Evolutionary conservation across 164 flowering plant genomes (phyloP), one percentile per base, ranked within the genome.

Genomic region (Dillenia turbinata): DNA sequence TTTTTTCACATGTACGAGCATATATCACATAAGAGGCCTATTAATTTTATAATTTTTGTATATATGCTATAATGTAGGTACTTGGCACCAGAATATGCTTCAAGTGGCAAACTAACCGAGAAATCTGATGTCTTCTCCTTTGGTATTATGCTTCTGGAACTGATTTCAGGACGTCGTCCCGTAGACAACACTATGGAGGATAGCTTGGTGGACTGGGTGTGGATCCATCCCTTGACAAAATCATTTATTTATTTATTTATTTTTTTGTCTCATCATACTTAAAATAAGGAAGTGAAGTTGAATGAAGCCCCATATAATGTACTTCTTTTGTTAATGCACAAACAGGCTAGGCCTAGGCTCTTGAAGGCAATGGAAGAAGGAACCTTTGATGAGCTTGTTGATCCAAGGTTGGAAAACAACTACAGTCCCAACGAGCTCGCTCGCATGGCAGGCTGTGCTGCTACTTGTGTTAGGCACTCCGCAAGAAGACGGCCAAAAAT

Each of bases 81-180:
- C 62, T 76, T 90, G 75, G 96, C 98, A 49, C 96, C 96, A 9
- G 96, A 90, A 64, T 90, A 92, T 65, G 98, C 96, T 51, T 70
- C 96, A 2, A 88, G 85, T 44, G 98, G 98, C 40, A 89, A 92
- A 72, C 83, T 92, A 2, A 88, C 95, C 0, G 98, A 92, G 49
- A 90, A 92, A 62, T 88, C 96, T 4, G 95, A 92, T 68, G 94
- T 89, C 12, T 92, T 85, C 78, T 92, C 96, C 7, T 92, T 56
- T 59, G 98, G 98, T 61, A 82, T 90, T 17, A 75, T 90, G 87
- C 79, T 92, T 0, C 63, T 92, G 74, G 98, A 92, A 56, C 75
- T 92, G 40, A 81, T 92, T 9, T 85, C 93, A 2, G 98, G 98
- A 59, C 66, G 81, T 7, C 83, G 82, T 1, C 96, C 96, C 0